Evolutionary conservation across 805 yeast species (phyloP).

Genomic region (Schwanniomyces pseudopolymorphus): DNA sequence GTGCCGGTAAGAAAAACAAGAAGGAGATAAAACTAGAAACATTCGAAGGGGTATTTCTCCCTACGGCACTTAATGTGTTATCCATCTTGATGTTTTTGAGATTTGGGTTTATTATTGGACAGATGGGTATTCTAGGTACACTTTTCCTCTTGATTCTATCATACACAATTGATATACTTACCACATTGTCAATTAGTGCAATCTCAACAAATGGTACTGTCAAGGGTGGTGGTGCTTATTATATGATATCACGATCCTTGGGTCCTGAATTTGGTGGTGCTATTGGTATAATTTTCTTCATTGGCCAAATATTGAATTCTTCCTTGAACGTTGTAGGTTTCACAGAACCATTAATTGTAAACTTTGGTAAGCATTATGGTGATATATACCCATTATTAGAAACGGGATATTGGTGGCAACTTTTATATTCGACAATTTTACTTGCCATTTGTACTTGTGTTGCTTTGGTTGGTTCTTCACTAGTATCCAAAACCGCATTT

Average conservation of each 20-base stretch:
- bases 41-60: conserved; percentile 86
- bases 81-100: conserved; percentile 94
- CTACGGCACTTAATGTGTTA: conserved; percentile 88
- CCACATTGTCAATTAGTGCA: conserved; percentile 89
- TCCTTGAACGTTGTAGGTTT: conserved; percentile 95
- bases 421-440: conserved; percentile 69
- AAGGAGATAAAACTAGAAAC: conserved; percentile 64
- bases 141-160: conserved; percentile 65
- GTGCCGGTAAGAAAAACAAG: not conserved
- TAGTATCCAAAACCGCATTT: conserved; percentile 82
- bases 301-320: conserved; percentile 90
- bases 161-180: conserved; percentile 76
- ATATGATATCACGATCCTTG: conserved; percentile 90
- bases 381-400: conserved; percentile 60
- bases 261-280: conserved; percentile 99
- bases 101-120: conserved; percentile 94
- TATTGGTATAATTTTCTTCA: conserved; percentile 88
- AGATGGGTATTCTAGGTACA: conserved; percentile 85
- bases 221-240: conserved; percentile 97
- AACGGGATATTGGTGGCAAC: conserved; percentile 64
- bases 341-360: conserved; percentile 82
- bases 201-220: conserved; percentile 98
- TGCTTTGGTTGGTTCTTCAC: conserved; percentile 75
- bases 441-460: conserved; percentile 70
- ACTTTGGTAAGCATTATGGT: conserved; percentile 67